phyloP scores from a whole-genome alignment of 495 filamentous ascomycete genomes.

The Amniculicola lignicola region DNA sequence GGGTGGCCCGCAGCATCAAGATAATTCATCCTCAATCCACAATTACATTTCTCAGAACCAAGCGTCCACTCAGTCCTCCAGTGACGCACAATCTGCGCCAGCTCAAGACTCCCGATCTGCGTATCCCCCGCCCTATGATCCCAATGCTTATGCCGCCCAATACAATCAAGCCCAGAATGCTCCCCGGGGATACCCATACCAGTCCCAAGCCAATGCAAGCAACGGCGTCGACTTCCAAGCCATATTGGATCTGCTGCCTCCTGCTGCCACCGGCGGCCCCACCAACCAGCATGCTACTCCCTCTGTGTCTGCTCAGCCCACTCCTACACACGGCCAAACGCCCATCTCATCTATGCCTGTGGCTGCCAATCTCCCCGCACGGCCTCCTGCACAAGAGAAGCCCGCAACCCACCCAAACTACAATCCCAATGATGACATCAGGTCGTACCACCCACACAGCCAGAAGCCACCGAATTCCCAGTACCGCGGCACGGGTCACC shows the following conservation, averaged over 20 bases:
- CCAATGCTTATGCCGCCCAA: slow-evolving; percentile 25
- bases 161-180: slow-evolving; percentile 21
- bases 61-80: slow-evolving; percentile 20
- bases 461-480: slow-evolving; percentile 46
- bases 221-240: slow-evolving; percentile 43
- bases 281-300: slow-evolving; percentile 18
- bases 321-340: slow-evolving; percentile 29
- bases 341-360: slow-evolving; percentile 46
- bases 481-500: slow-evolving; percentile 46
- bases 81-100: slow-evolving; percentile 26
- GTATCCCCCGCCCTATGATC: slow-evolving; percentile 29
- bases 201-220: slow-evolving; percentile 12
- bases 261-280: slow-evolving; percentile 23
- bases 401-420: slow-evolving; percentile 58
- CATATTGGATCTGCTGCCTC: slow-evolving; percentile 42
- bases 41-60: slow-evolving; percentile 18
- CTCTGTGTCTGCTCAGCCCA: slow-evolving; percentile 6
- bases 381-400: slow-evolving; percentile 54
- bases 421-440: slow-evolving; percentile 53
- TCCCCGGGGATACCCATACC: slow-evolving; percentile 18
- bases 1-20: slow-evolving; percentile 19
- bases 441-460: slow-evolving; percentile 55
- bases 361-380: slow-evolving; percentile 53
- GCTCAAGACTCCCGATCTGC: slow-evolving; percentile 28
- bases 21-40: slow-evolving; percentile 31